Base-by-base conservation (phyloP, 2,329 filamentous ascomycete species). In the Hymenoscyphus linearis region DNA sequence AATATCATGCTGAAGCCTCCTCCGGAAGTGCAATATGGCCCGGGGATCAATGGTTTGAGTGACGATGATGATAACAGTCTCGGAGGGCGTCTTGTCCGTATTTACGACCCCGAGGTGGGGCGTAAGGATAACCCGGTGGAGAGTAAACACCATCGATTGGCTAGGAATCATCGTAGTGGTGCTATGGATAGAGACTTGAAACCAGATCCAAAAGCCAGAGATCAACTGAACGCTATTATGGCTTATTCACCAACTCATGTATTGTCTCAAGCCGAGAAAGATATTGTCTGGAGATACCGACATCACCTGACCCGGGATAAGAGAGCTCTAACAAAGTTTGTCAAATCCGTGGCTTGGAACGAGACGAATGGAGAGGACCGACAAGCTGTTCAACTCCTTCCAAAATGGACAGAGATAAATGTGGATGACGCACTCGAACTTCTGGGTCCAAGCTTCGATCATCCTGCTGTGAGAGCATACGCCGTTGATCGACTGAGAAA, bases 271-370 rank as follows among this genome's bases (percentile, higher is more conserved):
- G 93, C 97, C 73, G 95, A 99, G 74, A 96, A 96, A 72, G 95
- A 99, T 74, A 81, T 97, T 57, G 86, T 99, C 22, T 99, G 96
- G 96, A 95, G 96, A 70, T 99, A 98, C 77, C 84, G 95, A 62
- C 96, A 98, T 74, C 93, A 97, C 74, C 77, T 99, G 25, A 95
- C 93, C 0, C 84, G 92, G 61, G 93, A 99, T 73, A 99, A 99
- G 75, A 82, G 89, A 69, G 90, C 93, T 2, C 80, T 98, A 61
- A 99, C 93, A 36, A 99, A 99, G 70, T 96, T 99, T 68, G 91
- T 98, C 73, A 99, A 98, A 74, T 97, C 93, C 0, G 93, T 97
- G 44, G 93, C 96, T 67, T 99, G 95, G 93, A 85, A 85, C 56
- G 93, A 96, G 73, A 83, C 85, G 54, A 85, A 86, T 64, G 56